Percentiles rank a stretch among this genome's conserved stretches.
Conservation (phyloP, 441 rosid species). For the Pelargonium cotyledonis region DNA sequence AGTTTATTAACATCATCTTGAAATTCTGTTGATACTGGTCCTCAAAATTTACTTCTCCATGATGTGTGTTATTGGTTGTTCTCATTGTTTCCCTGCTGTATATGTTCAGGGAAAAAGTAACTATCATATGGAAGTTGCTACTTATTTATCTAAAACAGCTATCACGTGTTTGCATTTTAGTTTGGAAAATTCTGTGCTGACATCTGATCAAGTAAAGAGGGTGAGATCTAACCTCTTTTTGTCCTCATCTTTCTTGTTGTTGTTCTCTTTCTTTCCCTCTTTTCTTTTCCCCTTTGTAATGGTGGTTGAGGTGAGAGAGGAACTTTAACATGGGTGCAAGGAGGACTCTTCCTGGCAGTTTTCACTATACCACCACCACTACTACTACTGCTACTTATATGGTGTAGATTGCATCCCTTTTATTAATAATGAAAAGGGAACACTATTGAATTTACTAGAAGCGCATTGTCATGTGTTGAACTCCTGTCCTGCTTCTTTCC, state of each 20-base stretch:
- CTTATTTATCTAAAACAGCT: neutral
- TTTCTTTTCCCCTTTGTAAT: too few species aligned
- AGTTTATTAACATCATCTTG: neutral
- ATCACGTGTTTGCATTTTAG: neutral
- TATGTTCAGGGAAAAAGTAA: neutral
- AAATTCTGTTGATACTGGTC: neutral
- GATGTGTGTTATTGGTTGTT: neutral
- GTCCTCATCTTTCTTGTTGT: neutral
- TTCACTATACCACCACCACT: too few species aligned
- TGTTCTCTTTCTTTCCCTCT: too few species aligned
- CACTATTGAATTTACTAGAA: neutral
- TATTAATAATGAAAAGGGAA: neutral
- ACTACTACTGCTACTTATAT: neutral
- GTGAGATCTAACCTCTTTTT: neutral
- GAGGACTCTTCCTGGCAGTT: too few species aligned
- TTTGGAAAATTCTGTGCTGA: neutral
- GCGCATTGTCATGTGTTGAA: neutral
- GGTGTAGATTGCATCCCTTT: neutral
- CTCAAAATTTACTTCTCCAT: too few species aligned
- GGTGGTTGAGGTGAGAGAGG: neutral
- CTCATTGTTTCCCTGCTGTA: neutral
- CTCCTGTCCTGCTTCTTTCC: neutral
- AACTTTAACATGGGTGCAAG: neutral
- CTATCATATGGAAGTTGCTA: neutral
- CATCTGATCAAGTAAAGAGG: neutral